Evolutionary conservation across 345 rosid genomes (phyloP), one percentile per base, ranked within the genome.

Genomic region (Nasturtium officinale): DNA sequence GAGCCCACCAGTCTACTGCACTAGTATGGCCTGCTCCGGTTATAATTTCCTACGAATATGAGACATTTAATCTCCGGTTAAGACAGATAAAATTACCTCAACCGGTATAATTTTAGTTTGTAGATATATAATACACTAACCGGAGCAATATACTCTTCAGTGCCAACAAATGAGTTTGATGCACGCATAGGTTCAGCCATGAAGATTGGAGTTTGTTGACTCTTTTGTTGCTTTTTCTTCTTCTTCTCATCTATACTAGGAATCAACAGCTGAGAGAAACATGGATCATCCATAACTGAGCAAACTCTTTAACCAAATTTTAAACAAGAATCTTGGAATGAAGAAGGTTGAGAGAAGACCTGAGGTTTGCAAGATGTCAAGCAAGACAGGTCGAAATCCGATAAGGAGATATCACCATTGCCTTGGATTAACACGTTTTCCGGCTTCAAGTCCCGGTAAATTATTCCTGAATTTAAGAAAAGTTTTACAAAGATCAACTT

Each of bases 1-100:
- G 88, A 68, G 98, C 98, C 98, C 98, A 94, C 98, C 98, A 91
- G 82, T 94, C 98, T 72, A 94, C 97, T 52, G 97, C 97, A 83
- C 98, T 94, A 0, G 90, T 89, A 77, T 94, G 97, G 32, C 98
- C 97, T 50, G 91, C 90, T 6, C 90, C 98, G 67, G 80, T 54
- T 76, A 94, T 88, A 57, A 94, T 91, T 83, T 94, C 98, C 98
- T 94, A 82, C 11, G 2, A 33, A 33, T 33, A 45, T 26, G 65
- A 79, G 59, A 76, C 53, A 62, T 47, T 29, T 25, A 55, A 4
- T 37, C 50, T 15, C n/a, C 26, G 18, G 69, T 68, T 60, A 76
- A 47, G 2, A 21, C 23, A 26, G 8, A n/a, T 23, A 2, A 18
- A 15, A 15, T 29, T 43, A 42, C 8, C 70, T 62, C 26, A 62